Conservation (phyloP, 495 filamentous ascomycete genomes). For the Trichoderma reesei region DNA sequence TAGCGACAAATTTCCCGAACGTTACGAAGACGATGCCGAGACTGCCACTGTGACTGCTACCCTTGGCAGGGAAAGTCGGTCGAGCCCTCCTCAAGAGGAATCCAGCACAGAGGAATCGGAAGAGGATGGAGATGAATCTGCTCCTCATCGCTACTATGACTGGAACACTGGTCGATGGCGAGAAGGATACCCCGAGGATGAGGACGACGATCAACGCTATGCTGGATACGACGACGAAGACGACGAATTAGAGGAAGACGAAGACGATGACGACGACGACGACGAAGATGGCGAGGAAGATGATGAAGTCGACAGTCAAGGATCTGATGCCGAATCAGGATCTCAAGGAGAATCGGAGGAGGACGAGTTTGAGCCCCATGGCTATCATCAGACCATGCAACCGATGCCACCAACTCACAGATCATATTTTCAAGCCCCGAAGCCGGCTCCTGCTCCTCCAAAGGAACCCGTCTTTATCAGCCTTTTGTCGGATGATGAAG, state of each 20-base stretch:
- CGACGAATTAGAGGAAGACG: constrained; percentile 27
- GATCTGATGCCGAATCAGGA: constrained; percentile 15
- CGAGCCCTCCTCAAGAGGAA: not conserved
- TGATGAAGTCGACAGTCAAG: no score
- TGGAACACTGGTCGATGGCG: not conserved
- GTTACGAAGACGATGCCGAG: not conserved
- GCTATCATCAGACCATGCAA: constrained; percentile 15
- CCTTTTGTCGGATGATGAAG: constrained; percentile 31
- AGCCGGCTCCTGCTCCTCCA: not conserved
- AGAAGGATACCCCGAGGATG: constrained; percentile 21
- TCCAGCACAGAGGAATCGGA: constrained; percentile 26
- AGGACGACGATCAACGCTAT: constrained; percentile 28
- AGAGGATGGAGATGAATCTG: constrained; percentile 25
- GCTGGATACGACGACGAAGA: constrained; percentile 14
- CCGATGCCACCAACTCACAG: constrained; percentile 11
- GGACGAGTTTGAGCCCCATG: not conserved
- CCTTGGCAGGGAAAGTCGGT: not conserved
- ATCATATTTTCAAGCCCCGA: not conserved
- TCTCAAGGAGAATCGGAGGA: constrained; percentile 20
- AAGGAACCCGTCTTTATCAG: constrained; percentile 27
- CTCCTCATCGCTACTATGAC: constrained; percentile 21
- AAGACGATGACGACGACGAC: constrained; percentile 17
- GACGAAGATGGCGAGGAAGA: constrained; percentile 22
- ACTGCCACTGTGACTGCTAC: constrained; percentile 3
- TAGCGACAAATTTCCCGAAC: not conserved